Evolutionary conservation across 306 rosid species (phyloP), one percentile per base, ranked within the genome.

Genomic region (Astragalus membranaceus): DNA sequence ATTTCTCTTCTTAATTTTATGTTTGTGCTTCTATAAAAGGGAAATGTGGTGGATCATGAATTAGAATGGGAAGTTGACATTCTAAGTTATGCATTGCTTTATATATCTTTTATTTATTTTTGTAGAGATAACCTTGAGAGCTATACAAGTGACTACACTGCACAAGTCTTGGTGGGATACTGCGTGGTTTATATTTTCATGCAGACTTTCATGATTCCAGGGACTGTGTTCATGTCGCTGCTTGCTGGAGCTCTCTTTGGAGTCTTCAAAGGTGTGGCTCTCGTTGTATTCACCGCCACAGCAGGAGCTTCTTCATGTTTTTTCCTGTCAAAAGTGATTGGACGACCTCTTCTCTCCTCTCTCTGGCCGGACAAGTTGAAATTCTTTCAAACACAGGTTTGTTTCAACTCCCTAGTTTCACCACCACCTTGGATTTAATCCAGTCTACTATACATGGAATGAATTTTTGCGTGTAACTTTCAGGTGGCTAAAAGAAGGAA

Each of bases 191-290:
- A 94, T 77, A 89, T 94, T 46, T 94, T 91, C 88, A 94, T 94
- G 99, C 97, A 94, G 83, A 94, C 99, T 48, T 94, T 94, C 88
- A 94, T 94, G 99, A 94, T 94, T 79, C 99, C 99, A 2, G 99
- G 99, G 72, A 91, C 99, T 14, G 96, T 94, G 56, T 94, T 94
- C 84, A 94, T 94, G 99, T 94, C 99, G 37, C 80, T 94, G 77
- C 97, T 94, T 20, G 99, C 99, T 1, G 99, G 99, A 59, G 92
- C 99, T 26, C 96, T 94, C 65, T 94, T 94, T 26, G 97, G 99
- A 16, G 83, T 94, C 74, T 81, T 91, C 69, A 84, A 70, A 83
- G 99, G 99, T 3, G 91, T 94, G 47, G 97, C 96, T 49, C 67
- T 94, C 53, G 99, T 94, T 68, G 97, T 94, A 20, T 94, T 91